A percentile compares a stretch with the other conserved stretches of the same genome.
Conservation (phyloP, 2,329 filamentous ascomycete genomes). For the Xylariaceae sp. region DNA sequence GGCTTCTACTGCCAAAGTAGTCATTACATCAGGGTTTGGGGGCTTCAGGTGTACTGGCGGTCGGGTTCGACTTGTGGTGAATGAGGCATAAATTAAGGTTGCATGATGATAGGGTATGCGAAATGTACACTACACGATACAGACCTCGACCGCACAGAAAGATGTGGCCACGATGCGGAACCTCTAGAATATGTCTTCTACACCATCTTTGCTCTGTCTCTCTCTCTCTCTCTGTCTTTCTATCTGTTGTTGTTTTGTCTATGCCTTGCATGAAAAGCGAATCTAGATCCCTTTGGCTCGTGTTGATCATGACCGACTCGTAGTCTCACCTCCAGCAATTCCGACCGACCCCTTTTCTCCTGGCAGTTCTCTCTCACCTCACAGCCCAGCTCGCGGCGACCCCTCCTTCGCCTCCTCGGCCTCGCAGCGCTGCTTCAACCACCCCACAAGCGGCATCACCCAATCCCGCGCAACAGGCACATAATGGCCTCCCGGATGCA, state of each 20-base stretch:
- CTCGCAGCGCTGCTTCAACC: conserved; percentile 26
- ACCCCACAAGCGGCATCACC: conserved; percentile 68
- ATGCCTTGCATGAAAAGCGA: background rate
- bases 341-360: background rate
- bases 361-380: background rate
- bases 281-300: background rate
- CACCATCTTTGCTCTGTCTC: background rate
- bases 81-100: conserved; percentile 18
- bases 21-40: conserved; percentile 16
- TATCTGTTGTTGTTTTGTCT: background rate
- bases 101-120: conserved; percentile 25
- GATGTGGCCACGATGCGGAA: conserved; percentile 19
- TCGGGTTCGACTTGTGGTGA: conserved; percentile 11
- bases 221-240: background rate
- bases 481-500: conserved; percentile 87
- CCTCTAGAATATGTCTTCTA: conserved; percentile 20
- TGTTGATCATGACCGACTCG: no score
- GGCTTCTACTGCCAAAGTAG: background rate
- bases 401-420: conserved; percentile 12
- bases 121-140: conserved; percentile 29
- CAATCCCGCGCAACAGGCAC: conserved; percentile 79
- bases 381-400: background rate
- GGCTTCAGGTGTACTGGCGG: background rate
- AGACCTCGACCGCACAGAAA: conserved; percentile 25
- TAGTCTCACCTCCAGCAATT: no score